phyloP scores from a whole-genome alignment of 768 basidiomycete genomes.

The Harrya chromipes region DNA sequence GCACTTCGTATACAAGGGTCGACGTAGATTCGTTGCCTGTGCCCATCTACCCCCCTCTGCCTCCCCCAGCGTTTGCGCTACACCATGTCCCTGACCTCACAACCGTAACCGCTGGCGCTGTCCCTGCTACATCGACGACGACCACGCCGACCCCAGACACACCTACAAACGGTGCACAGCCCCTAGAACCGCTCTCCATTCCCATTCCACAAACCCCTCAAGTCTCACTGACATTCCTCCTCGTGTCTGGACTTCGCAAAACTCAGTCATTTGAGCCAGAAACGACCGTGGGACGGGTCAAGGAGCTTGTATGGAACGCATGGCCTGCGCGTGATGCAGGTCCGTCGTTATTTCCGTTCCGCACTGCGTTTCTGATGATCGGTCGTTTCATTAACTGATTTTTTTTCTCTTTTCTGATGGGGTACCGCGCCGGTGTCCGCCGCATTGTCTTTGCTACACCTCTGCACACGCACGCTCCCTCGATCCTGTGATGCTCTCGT shows the following conservation, averaged over 20 bases:
- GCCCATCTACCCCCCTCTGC: conserved; percentile 25
- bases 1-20: conserved; percentile 54
- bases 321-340: conserved; percentile 60
- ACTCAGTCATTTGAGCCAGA: conserved; percentile 75
- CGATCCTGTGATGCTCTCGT: no score
- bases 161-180: conserved; percentile 4
- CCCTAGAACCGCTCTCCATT: neutral
- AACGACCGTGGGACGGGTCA: conserved; percentile 71
- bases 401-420: neutral
- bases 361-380: conserved; percentile 11
- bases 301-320: conserved; percentile 80
- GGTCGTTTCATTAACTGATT: conserved; percentile 4
- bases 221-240: conserved; percentile 65
- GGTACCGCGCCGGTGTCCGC: neutral
- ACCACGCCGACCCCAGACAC: conserved; percentile 1
- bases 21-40: conserved; percentile 32
- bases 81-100: neutral
- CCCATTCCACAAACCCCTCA: conserved; percentile 59
- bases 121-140: neutral
- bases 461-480: neutral
- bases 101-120: neutral
- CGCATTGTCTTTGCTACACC: no score
- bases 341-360: conserved; percentile 25
- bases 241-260: conserved; percentile 64
- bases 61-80: conserved; percentile 11